phyloP scores from a whole-genome alignment of 2,329 filamentous ascomycete species.

The Sporothrix pallida region DNA sequence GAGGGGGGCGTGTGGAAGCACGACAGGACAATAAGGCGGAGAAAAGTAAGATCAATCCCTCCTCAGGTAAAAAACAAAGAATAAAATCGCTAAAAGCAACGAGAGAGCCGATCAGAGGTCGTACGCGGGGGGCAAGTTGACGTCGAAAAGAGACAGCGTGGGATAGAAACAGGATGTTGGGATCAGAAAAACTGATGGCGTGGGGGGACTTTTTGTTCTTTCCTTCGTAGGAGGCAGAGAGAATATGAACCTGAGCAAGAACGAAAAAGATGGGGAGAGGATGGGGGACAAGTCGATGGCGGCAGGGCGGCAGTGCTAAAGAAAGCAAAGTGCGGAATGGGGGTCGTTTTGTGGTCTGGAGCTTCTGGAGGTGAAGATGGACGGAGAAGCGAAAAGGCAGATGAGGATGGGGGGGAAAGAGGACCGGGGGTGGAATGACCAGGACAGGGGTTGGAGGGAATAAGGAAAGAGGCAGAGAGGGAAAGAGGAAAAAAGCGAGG shows the following conservation, averaged over 20 bases:
- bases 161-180: constrained; percentile 21
- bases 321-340: constrained; percentile 13
- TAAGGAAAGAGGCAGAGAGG: background rate
- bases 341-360: background rate
- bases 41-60: background rate
- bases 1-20: background rate
- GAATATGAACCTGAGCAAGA: background rate
- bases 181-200: background rate
- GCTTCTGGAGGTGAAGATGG: background rate
- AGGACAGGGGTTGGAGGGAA: constrained; percentile 8
- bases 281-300: constrained; percentile 22
- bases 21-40: constrained; percentile 1
- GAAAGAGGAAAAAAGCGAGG: background rate
- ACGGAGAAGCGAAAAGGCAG: background rate
- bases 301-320: constrained; percentile 10
- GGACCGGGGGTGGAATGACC: background rate
- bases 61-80: too few relatives aligned
- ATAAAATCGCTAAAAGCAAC: background rate
- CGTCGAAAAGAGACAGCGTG: constrained; percentile 9
- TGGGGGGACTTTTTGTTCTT: constrained; percentile 8
- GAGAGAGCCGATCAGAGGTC: background rate
- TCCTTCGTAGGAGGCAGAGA: constrained; percentile 9
- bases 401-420: constrained; percentile 12
- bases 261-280: constrained; percentile 12
- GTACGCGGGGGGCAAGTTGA: constrained; percentile 9